Percentiles rank a stretch among this genome's conserved stretches.
These are phyloP conservation scores for Phytophthora constricta DNA, from an alignment of 352 stramenopile genomes.

Conservation along the genomic window DNA sequence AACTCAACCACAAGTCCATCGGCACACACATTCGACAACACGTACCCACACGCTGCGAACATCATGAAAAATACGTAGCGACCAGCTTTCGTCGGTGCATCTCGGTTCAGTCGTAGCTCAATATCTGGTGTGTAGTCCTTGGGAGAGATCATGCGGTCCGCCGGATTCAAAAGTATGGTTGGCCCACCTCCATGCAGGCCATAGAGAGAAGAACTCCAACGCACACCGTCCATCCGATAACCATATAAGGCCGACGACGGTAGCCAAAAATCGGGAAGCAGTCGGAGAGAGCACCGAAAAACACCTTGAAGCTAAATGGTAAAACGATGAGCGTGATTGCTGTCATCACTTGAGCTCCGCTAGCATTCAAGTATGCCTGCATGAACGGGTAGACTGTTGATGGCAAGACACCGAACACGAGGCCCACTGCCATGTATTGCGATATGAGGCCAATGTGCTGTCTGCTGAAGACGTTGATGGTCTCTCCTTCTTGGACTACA, in stretches of 20 bases:
- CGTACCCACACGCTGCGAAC: constrained; percentile 63
- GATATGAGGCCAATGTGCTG: constrained; percentile 41
- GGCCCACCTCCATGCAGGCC: constrained; percentile 27
- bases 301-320: constrained; percentile 62
- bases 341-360: constrained; percentile 27
- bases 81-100: constrained; percentile 28
- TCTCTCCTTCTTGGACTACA: constrained; percentile 39
- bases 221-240: constrained; percentile 54
- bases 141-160: constrained; percentile 18
- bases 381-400: constrained; percentile 53
- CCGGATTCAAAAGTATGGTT: constrained; percentile 45
- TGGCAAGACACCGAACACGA: constrained; percentile 48
- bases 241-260: constrained; percentile 57
- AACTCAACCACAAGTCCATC: constrained; percentile 54
- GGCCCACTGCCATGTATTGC: constrained; percentile 50
- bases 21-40: constrained; percentile 67
- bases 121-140: constrained; percentile 23
- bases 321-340: constrained; percentile 36
- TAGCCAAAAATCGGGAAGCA: constrained; percentile 56
- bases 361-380: constrained; percentile 43
- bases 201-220: constrained; percentile 45
- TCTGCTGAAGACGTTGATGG: constrained; percentile 27
- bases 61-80: constrained; percentile 69
- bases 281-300: constrained; percentile 57
- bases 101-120: constrained; percentile 29